Percentiles rank a stretch among this genome's conserved stretches.
Conservation (phyloP, 78 protist species). For the Capsaspora owczarzaki region DNA sequence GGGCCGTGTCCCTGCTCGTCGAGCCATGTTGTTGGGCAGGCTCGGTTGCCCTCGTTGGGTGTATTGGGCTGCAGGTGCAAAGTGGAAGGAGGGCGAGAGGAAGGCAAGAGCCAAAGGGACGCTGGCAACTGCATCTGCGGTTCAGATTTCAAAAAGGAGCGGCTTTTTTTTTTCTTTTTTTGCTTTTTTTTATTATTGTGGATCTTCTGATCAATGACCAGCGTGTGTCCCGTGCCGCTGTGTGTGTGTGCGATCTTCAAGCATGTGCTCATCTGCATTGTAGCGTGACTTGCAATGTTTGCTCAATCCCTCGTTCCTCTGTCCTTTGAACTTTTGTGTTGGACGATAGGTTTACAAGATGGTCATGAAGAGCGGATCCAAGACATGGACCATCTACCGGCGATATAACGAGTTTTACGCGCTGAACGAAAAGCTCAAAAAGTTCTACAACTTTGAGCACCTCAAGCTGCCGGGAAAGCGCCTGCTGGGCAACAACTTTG, state of each 20-base stretch:
- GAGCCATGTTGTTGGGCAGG: too few species aligned
- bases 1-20: too few species aligned
- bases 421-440: background rate
- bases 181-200: too few species aligned
- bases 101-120: too few species aligned
- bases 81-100: too few species aligned
- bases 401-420: background rate
- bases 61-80: too few species aligned
- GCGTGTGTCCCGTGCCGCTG: background rate
- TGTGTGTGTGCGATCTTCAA: background rate
- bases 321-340: background rate
- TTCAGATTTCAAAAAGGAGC: too few species aligned
- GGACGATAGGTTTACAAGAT: background rate
- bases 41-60: too few species aligned
- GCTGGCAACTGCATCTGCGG: too few species aligned
- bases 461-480: constrained; percentile 1
- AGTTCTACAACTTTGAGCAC: background rate
- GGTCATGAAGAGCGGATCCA: background rate
- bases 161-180: too few species aligned
- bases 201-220: background rate
- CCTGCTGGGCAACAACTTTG: constrained; percentile 2
- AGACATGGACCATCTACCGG: background rate
- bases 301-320: background rate
- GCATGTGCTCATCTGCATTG: background rate
- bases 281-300: background rate